Conservation (phyloP, 2,329 filamentous ascomycete genomes). For the Capronia epimyces region DNA sequence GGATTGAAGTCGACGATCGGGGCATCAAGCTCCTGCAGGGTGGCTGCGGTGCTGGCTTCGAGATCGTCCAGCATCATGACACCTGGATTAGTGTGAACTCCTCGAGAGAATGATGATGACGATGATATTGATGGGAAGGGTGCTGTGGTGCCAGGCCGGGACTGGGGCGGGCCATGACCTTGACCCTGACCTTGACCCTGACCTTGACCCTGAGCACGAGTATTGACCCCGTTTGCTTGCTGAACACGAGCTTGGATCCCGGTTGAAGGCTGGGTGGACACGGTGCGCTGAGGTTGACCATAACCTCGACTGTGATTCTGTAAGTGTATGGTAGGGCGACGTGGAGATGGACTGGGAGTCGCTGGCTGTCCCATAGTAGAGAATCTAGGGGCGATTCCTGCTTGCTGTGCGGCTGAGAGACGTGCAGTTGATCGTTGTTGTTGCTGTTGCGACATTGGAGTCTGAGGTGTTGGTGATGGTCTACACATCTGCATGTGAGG, state of each 20-base stretch:
- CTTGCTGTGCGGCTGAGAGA: neutral
- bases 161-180: neutral
- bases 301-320: neutral
- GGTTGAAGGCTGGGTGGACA: neutral
- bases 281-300: neutral
- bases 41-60: constrained; percentile 1
- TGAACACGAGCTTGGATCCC: neutral
- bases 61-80: neutral
- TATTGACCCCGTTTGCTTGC: too few species aligned
- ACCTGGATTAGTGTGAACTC: neutral
- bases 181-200: neutral
- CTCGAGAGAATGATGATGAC: too few species aligned
- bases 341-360: neutral
- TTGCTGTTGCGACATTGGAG: neutral
- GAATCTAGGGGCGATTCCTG: neutral
- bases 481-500: neutral
- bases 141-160: neutral
- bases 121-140: too few species aligned
- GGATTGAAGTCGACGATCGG: neutral
- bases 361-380: neutral
- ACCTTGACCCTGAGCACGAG: neutral
- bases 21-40: neutral
- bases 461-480: neutral
- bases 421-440: too few species aligned
- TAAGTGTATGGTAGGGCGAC: neutral